phyloP scores from a whole-genome alignment of 768 basidiomycete genomes.

The Suillus decipiens region DNA sequence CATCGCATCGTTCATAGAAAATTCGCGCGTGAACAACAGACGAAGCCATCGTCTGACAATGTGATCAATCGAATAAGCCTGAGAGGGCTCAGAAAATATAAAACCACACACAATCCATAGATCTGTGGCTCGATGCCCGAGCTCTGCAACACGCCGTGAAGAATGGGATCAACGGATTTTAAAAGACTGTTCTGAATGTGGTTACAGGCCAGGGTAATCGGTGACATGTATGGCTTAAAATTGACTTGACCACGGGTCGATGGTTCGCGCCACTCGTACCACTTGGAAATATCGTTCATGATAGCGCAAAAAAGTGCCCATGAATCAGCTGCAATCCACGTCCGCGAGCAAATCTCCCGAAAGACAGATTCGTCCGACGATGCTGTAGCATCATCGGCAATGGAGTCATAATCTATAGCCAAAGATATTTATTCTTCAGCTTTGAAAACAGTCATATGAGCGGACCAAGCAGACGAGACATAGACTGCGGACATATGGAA shows the following conservation, averaged over 20 bases:
- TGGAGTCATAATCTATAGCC: constrained; percentile 74
- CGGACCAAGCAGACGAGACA: constrained; percentile 14
- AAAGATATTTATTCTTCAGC: constrained; percentile 29
- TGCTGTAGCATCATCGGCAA: constrained; percentile 40
- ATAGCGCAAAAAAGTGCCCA: constrained; percentile 80
- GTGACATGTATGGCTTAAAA: constrained; percentile 72
- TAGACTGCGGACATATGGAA: constrained; percentile 10
- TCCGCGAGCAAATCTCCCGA: constrained; percentile 61
- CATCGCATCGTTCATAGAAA: constrained; percentile 79
- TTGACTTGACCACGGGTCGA: constrained; percentile 39
- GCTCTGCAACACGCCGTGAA: constrained; percentile 74
- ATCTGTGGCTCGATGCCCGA: constrained; percentile 94
- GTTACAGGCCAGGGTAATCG: constrained; percentile 84
- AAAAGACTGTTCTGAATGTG: constrained; percentile 75
- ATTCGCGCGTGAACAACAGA: constrained; percentile 91
- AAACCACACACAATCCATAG: constrained; percentile 80
- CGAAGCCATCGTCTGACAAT: constrained; percentile 84
- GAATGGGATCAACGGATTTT: constrained; percentile 73
- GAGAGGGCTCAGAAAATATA: neutral
- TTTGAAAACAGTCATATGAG: constrained; percentile 22
- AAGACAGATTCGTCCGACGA: constrained; percentile 40
- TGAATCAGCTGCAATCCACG: constrained; percentile 83
- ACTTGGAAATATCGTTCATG: constrained; percentile 78
- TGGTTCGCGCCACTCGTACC: constrained; percentile 74
- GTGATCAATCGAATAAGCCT: constrained; percentile 15